phyloP scores from a whole-genome alignment of 345 rosid genomes.

The Populus deltoides region DNA sequence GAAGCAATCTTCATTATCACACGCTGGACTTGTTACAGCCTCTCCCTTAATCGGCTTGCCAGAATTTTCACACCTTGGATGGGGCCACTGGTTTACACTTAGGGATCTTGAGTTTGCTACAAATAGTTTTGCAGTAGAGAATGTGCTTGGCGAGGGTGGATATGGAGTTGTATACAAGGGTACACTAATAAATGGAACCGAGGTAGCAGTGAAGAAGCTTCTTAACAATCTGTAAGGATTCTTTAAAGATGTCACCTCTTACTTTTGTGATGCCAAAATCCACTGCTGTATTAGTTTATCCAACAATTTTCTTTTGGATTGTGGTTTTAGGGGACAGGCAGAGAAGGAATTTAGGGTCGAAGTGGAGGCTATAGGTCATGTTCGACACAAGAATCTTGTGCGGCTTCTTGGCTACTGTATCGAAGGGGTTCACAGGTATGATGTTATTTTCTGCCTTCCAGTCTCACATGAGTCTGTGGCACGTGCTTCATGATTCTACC shows the following conservation, averaged over 20 bases:
- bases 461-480: not conserved
- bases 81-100: slow-evolving; percentile 99
- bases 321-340: slow-evolving; percentile 83
- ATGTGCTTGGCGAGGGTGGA: slow-evolving; percentile 97
- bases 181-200: slow-evolving; percentile 79
- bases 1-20: slow-evolving; percentile 50
- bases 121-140: slow-evolving; percentile 62
- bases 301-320: slow-evolving; percentile 11
- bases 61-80: slow-evolving; percentile 90
- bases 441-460: not conserved
- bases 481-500: not conserved
- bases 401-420: slow-evolving; percentile 90
- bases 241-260: not conserved
- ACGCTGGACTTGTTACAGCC: slow-evolving; percentile 64
- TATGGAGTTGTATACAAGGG: slow-evolving; percentile 94
- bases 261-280: not conserved
- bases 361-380: slow-evolving; percentile 98
- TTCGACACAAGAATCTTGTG: slow-evolving; percentile 90
- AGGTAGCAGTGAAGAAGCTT: slow-evolving; percentile 95
- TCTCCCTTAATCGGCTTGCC: slow-evolving; percentile 93
- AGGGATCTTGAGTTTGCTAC: slow-evolving; percentile 93
- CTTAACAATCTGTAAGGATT: slow-evolving; percentile 85
- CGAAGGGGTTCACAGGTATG: slow-evolving; percentile 88
- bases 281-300: not conserved
- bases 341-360: slow-evolving; percentile 95